Evolutionary conservation across 306 rosid species (phyloP), one percentile per base, ranked within the genome.

Genomic region (Prinsepia uniflora): DNA sequence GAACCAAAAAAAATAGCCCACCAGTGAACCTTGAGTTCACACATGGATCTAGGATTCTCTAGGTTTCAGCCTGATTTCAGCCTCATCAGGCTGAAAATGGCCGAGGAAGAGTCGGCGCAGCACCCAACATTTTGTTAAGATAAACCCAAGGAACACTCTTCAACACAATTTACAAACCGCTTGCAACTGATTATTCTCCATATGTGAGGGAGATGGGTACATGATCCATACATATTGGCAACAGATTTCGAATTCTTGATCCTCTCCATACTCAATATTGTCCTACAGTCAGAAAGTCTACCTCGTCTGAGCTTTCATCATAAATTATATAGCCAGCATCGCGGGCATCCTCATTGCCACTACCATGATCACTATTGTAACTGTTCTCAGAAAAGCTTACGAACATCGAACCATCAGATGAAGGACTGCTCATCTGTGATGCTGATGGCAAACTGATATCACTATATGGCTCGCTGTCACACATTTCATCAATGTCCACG

Each of bases 251-350:
- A 54, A 76, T 58, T n/a, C 63, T 65, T 49, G 81, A 30, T 30
- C 36, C 36, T 30, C 36, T 30, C 78, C 74, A n/a, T 22, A 40
- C 58, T 55, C 17, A 14, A 54, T 66, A 75, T 57, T 24, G 65
- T 56, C 65, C 89, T 90, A 72, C 54, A 53, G 78, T 48, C 80
- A 88, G 74, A 75, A 75, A 80, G 77, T 90, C 94, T 63, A 84
- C 83, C 87, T 91, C 99, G 39, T 94, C 99, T 8, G 99, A 91
- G 79, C 97, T 94, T 81, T 86, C 96, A 78, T 84, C 96, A 67
- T 77, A 94, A 49, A 87, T 57, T 66, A 81, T 82, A 60, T 70
- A 83, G 68, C 79, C 75, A 49, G 76, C 85, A 68, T 87, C 95
- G 76, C 81, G 89, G 53, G 86, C 90, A 81, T 91, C 97, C 86